Evolutionary conservation across 1,284 basidiomycete species (phyloP).

Genomic region (Trametes pubescens): DNA sequence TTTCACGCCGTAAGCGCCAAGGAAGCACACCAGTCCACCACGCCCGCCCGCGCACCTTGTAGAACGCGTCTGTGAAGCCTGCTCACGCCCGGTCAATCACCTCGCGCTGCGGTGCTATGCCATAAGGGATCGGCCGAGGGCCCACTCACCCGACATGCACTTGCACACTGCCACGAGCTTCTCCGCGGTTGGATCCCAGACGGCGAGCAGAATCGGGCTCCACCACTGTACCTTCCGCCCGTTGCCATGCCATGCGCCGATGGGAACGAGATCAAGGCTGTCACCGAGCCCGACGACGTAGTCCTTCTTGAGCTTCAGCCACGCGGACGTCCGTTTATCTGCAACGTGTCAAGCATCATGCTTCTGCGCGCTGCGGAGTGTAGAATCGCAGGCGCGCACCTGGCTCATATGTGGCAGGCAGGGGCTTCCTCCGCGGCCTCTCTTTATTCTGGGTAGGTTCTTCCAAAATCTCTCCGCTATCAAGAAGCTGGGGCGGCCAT

Average conservation of each 20-base stretch:
- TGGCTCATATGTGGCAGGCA: slow-evolving; percentile 92
- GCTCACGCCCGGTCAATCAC: slow-evolving; percentile 32
- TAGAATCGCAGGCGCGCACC: slow-evolving; percentile 46
- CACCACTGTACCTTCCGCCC: slow-evolving; percentile 95
- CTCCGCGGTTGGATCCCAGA: slow-evolving; percentile 78
- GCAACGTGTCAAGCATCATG: slow-evolving; percentile 26
- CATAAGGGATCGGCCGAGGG: slow-evolving; percentile 25
- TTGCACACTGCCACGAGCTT: slow-evolving; percentile 87
- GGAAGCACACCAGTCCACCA: neutral
- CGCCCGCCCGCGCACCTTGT: slow-evolving; percentile 59
- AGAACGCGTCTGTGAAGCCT: slow-evolving; percentile 91
- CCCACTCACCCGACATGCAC: slow-evolving; percentile 75
- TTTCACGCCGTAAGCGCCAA: slow-evolving; percentile 23
- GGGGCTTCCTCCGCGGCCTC: slow-evolving; percentile 66
- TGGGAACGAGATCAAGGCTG: slow-evolving; percentile 77
- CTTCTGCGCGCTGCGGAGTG: slow-evolving; percentile 16
- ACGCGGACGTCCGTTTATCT: slow-evolving; percentile 78
- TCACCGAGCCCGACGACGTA: slow-evolving; percentile 81
- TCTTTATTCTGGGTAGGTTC: slow-evolving; percentile 46
- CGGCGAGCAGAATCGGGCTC: slow-evolving; percentile 88
- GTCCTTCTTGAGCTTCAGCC: slow-evolving; percentile 69
- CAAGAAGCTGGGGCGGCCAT: slow-evolving; percentile 58
- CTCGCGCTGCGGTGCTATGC: slow-evolving; percentile 17
- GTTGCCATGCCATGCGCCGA: slow-evolving; percentile 88
- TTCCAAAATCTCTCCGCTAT: slow-evolving; percentile 54